Evolutionary conservation across 202 grass and related monocot genomes (phyloP), one percentile per base, ranked within the genome.

Genomic region (Carex sylvatica): DNA sequence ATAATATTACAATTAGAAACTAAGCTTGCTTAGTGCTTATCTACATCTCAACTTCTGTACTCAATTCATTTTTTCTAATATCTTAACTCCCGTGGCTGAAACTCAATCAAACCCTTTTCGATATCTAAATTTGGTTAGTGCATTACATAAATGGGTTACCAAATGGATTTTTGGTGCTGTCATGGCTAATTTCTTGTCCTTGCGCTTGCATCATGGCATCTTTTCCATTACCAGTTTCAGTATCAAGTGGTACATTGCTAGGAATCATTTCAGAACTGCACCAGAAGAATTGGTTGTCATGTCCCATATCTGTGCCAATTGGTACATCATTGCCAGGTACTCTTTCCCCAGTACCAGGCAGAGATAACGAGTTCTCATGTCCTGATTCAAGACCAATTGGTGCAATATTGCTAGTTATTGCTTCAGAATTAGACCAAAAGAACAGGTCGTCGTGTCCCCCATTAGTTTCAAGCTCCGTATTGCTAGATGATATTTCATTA

Each of bases 111-210:
- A 56, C 7, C 51, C 28, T 16, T 33, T 54, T 33, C 26, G 8
- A 77, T 77, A 77, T 56, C 52, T 58, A 58, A 52, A 20, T 58
- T 55, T n/a, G 15, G 3, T 82, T 24, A 30, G 35, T 56, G 74
- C 53, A 85, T 69, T 77, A 79, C 6, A 79, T 80, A 9, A 79
- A 89, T 46, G 68, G 77, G 59, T 88, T 88, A 10, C 82, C 67
- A 69, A 88, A 85, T 16, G 83, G 87, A 85, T 85, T 89, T 44
- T 65, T 70, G 67, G 54, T 30, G 18, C 53, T 53, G 19, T 71
- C 70, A 10, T 55, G 56, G 28, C 55, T 44, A 56, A 51, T 38
- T 52, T 87, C 47, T 67, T 83, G 65, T 47, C 42, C 61, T 85
- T 82, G 87, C 60, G 40, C 46, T 70, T 85, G 87, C 56, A 85